Evolutionary conservation across 129 eudicot species (phyloP).

Genomic region (Scalesia atractyloides): DNA sequence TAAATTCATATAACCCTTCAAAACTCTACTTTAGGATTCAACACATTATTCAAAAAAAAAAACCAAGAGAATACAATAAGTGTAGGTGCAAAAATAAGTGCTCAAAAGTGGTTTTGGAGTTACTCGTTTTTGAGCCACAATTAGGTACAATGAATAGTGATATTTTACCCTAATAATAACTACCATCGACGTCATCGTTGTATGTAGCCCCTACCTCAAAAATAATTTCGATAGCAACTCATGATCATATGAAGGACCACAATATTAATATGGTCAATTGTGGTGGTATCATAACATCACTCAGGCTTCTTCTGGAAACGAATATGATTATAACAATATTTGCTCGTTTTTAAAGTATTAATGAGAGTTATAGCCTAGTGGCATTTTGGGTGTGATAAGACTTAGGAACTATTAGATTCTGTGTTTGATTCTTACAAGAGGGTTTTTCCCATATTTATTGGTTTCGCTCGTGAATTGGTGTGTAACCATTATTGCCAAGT

Average conservation of each 20-base stretch:
- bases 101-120: conserved; percentile 21
- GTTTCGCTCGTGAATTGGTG: too few species aligned
- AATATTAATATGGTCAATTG: neutral
- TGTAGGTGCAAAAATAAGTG: neutral
- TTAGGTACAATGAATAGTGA: conserved; percentile 4
- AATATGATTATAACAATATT: neutral
- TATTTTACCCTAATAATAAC: conserved; percentile 26
- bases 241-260: neutral
- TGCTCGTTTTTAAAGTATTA: neutral
- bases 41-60: neutral
- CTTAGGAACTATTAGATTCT: too few species aligned
- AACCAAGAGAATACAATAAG: neutral
- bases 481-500: too few species aligned
- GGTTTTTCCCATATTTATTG: too few species aligned
- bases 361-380: too few species aligned
- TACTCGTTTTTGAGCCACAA: conserved; percentile 13
- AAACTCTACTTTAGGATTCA: neutral
- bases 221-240: conserved; percentile 21
- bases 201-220: conserved; percentile 31
- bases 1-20: neutral
- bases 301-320: neutral
- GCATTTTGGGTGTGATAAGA: too few species aligned
- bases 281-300: conserved; percentile 9
- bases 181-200: conserved; percentile 13
- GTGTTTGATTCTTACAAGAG: too few species aligned